Percentiles rank a stretch among this genome's conserved stretches.
These are phyloP conservation scores for Backusella westeae DNA, from an alignment of 192 early-diverging fungal genomes.

Conservation along the genomic window DNA sequence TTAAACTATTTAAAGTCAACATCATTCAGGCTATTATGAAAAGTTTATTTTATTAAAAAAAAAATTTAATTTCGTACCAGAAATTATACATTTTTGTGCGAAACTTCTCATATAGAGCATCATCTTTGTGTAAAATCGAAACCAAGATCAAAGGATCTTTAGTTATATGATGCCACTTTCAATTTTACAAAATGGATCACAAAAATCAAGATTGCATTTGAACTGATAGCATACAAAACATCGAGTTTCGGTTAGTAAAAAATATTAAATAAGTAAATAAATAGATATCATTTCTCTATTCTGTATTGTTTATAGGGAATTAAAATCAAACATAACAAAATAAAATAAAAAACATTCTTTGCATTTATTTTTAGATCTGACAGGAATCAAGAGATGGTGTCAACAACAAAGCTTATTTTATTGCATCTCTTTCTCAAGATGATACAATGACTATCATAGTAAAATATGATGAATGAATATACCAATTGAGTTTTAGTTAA, in stretches of 20 bases:
- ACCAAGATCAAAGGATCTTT: not conserved
- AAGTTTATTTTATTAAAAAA: not conserved
- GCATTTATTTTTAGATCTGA: not conserved
- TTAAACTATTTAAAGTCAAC: not conserved
- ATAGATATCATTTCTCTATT: not conserved
- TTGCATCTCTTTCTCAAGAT: not conserved
- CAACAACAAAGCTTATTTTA: not conserved
- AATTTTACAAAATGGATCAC: too few species aligned
- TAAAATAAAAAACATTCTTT: not conserved
- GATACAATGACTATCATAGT: not conserved
- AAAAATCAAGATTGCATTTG: not conserved
- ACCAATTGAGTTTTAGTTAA: not conserved
- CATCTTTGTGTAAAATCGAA: not conserved
- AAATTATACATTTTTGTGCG: not conserved
- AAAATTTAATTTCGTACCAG: not conserved
- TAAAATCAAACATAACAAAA: not conserved
- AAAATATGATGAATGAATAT: not conserved
- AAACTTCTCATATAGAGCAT: not conserved
- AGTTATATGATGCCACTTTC: not conserved
- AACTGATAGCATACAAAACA: too few species aligned
- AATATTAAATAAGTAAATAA: not conserved
- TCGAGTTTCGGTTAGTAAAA: too few species aligned
- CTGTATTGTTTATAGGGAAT: not conserved
- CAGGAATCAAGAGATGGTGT: not conserved
- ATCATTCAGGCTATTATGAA: not conserved